These are phyloP conservation scores for Glarea lozoyensis DNA, from an alignment of 495 filamentous ascomycete genomes.

Conservation along the genomic window DNA sequence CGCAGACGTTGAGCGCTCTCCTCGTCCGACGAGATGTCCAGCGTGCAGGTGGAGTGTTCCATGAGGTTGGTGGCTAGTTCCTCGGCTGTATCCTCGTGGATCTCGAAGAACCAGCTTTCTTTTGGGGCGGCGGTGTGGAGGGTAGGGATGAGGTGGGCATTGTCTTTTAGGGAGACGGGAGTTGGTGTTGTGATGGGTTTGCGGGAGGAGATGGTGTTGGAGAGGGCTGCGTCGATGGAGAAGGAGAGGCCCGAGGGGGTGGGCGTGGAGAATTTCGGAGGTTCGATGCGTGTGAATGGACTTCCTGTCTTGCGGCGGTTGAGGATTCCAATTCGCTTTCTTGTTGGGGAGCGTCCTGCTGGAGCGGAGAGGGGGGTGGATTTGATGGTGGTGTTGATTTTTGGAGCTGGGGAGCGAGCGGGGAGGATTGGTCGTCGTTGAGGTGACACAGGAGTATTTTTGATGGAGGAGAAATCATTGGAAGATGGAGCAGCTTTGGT, in stretches of 20 bases:
- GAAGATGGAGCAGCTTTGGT: conserved; percentile 19
- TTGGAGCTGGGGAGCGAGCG: conserved; percentile 24
- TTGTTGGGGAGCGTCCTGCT: conserved; percentile 54
- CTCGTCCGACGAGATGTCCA: conserved; percentile 75
- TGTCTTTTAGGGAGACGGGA: background rate
- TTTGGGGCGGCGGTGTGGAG: conserved; percentile 36
- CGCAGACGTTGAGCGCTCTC: conserved; percentile 43
- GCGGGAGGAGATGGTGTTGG: conserved; percentile 50
- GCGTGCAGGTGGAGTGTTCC: conserved; percentile 75
- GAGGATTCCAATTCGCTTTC: conserved; percentile 54
- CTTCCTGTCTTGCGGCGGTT: conserved; percentile 43
- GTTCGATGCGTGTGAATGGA: conserved; percentile 50
- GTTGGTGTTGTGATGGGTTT: conserved; percentile 10
- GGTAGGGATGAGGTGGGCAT: background rate
- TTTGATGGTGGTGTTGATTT: conserved; percentile 35
- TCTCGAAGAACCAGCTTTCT: conserved; percentile 82
- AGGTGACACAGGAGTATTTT: conserved; percentile 18
- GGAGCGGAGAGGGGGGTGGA: conserved; percentile 41
- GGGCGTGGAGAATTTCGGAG: conserved; percentile 33
- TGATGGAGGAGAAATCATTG: conserved; percentile 17
- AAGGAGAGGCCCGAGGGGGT: conserved; percentile 31
- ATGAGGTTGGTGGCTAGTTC: conserved; percentile 86
- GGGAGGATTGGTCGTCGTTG: conserved; percentile 24
- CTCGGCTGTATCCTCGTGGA: conserved; percentile 85
- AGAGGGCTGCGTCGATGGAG: conserved; percentile 70